Percentiles rank a stretch among this genome's conserved stretches.
phyloP scores from a whole-genome alignment of 805 yeast genomes.

The Candida fluviatilis region DNA sequence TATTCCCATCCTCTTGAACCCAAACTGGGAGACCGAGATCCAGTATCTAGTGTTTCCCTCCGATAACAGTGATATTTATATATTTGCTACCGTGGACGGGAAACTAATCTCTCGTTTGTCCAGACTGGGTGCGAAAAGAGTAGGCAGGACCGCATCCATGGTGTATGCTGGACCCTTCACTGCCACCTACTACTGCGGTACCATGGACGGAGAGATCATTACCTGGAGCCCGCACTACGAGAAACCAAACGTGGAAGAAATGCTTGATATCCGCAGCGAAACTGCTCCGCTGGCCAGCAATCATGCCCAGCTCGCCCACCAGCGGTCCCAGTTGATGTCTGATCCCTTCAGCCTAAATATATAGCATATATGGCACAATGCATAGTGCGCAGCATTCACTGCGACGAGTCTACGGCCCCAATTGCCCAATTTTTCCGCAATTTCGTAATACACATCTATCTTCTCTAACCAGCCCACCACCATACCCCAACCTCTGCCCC shows the following conservation, averaged over 20 bases:
- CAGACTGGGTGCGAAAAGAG: constrained; percentile 36
- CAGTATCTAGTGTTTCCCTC: constrained; percentile 68
- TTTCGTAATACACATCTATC: too few species aligned
- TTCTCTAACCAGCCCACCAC: too few species aligned
- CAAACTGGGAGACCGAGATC: constrained; percentile 47
- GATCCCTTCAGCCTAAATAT: not conserved
- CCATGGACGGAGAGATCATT: constrained; percentile 62
- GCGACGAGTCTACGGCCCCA: too few species aligned
- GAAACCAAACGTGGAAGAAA: constrained; percentile 7
- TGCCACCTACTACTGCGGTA: constrained; percentile 53
- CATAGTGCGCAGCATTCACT: too few species aligned
- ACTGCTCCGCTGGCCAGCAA: constrained; percentile 3
- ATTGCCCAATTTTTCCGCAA: too few species aligned
- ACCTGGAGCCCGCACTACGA: constrained; percentile 44
- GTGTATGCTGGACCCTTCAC: constrained; percentile 43
- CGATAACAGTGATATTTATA: constrained; percentile 66
- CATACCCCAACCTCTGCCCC: too few species aligned
- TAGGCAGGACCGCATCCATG: constrained; percentile 48
- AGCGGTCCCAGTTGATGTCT: not conserved
- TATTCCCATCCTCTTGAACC: constrained; percentile 51
- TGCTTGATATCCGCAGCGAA: not conserved
- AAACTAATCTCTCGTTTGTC: constrained; percentile 55
- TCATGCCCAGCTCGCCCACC: not conserved
- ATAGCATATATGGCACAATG: not conserved
- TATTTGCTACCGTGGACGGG: constrained; percentile 59